A percentile compares a stretch with the other conserved stretches of the same genome.
Evolutionary conservation across 1,284 basidiomycete species (phyloP).

Genomic region (Hemileia vastatrix): DNA sequence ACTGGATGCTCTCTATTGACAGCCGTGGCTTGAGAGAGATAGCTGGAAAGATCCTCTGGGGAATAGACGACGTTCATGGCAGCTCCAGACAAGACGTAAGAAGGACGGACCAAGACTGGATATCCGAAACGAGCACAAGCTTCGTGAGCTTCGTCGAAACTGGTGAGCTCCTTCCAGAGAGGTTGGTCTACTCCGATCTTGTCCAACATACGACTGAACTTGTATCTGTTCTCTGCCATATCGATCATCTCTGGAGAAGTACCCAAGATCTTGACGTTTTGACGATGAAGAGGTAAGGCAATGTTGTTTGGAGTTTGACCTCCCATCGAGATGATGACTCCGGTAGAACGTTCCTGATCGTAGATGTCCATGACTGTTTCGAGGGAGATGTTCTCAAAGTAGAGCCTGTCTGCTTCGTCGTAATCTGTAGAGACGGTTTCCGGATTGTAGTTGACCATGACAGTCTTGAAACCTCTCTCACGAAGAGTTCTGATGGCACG

Average conservation of each 20-base stretch:
- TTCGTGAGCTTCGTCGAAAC: conserved; percentile 70
- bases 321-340: conserved; percentile 94
- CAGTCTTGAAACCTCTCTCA: conserved; percentile 79
- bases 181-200: conserved; percentile 97
- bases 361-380: conserved; percentile 97
- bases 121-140: conserved; percentile 88
- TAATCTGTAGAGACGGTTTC: conserved; percentile 99
- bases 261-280: conserved; percentile 95
- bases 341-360: conserved; percentile 75
- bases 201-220: conserved; percentile 94
- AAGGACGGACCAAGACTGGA: conserved; percentile 90
- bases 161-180: conserved; percentile 88
- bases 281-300: conserved; percentile 78
- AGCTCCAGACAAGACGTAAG: conserved; percentile 93
- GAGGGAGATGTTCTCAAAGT: conserved; percentile 96
- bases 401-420: conserved; percentile 93
- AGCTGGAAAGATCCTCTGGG: conserved; percentile 75
- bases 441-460: conserved; percentile 99
- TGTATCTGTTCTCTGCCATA: conserved; percentile 96
- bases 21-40: conserved; percentile 84
- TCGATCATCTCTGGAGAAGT: conserved; percentile 99
- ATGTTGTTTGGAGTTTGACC: conserved; percentile 99
- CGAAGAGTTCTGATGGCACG: conserved; percentile 89
- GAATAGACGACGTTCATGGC: conserved; percentile 99
- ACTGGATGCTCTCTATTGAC: conserved; percentile 95